phyloP scores from a whole-genome alignment of 2,329 filamentous ascomycete species.

The Delphinella strobiligena region DNA sequence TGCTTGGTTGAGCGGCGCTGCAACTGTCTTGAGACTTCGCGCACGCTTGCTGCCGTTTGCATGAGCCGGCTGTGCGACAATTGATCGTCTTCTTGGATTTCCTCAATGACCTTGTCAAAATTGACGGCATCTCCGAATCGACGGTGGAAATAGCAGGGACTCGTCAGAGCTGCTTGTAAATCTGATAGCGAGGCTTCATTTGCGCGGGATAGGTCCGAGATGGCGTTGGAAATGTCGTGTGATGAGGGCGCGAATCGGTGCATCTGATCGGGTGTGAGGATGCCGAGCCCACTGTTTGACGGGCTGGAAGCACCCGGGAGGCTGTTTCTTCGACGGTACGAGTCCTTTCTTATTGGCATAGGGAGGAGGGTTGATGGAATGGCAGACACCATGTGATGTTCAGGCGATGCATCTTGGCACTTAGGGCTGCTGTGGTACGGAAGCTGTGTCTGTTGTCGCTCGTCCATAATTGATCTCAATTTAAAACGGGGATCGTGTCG shows the following conservation, averaged over 20 bases:
- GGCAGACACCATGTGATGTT: background rate
- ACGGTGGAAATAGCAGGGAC: conserved; percentile 95
- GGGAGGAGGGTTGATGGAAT: background rate
- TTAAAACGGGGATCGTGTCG: too few species aligned
- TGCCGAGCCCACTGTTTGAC: conserved; percentile 6
- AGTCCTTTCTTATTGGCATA: conserved; percentile 4
- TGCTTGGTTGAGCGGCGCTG: conserved; percentile 85
- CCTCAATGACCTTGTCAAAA: conserved; percentile 86
- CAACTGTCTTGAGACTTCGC: conserved; percentile 90
- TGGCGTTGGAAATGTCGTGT: conserved; percentile 8
- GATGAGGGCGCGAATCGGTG: conserved; percentile 8
- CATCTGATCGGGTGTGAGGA: conserved; percentile 4
- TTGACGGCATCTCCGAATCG: conserved; percentile 94
- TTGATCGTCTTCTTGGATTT: conserved; percentile 77
- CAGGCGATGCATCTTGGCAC: background rate
- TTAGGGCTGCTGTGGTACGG: too few species aligned
- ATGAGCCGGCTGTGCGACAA: conserved; percentile 90
- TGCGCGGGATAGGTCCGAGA: conserved; percentile 9
- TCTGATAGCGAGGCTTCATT: conserved; percentile 15
- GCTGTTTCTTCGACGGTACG: conserved; percentile 10
- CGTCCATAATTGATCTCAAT: too few species aligned
- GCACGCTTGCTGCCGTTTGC: conserved; percentile 87
- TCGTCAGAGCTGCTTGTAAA: conserved; percentile 62
- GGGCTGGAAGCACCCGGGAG: conserved; percentile 10
- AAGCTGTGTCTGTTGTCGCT: too few species aligned